These are phyloP conservation scores for Fusarium stilboides DNA, from an alignment of 2,329 filamentous ascomycete genomes.

Conservation along the genomic window DNA sequence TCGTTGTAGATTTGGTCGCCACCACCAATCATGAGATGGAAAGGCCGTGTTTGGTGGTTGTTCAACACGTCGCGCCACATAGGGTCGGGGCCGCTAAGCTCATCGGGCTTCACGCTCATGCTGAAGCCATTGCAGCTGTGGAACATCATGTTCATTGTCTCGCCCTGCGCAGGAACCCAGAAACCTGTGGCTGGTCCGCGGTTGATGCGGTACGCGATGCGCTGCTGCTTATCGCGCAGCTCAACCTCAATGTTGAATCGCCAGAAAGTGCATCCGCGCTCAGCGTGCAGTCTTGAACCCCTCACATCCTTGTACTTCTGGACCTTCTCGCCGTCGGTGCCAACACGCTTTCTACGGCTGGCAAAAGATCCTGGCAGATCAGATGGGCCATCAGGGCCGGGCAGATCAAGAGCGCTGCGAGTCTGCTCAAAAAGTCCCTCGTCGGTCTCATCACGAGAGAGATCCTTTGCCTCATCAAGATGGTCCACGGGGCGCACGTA, in stretches of 20 bases:
- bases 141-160: conserved; percentile 99
- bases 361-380: conserved; percentile 70
- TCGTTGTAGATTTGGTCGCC: conserved; percentile 99
- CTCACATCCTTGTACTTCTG: conserved; percentile 87
- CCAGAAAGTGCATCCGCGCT: conserved; percentile 95
- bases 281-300: conserved; percentile 85
- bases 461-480: conserved; percentile 81
- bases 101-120: conserved; percentile 80
- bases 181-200: conserved; percentile 89
- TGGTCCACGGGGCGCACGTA: conserved; percentile 93
- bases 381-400: conserved; percentile 57
- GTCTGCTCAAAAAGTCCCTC: conserved; percentile 84
- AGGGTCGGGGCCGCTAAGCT: conserved; percentile 92
- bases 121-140: conserved; percentile 98
- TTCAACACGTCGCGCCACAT: conserved; percentile 98
- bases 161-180: conserved; percentile 88
- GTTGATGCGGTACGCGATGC: conserved; percentile 97
- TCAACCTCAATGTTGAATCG: conserved; percentile 96
- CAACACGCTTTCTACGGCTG: conserved; percentile 66
- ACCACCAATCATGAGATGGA: conserved; percentile 98
- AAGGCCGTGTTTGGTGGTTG: conserved; percentile 89
- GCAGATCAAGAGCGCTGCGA: conserved; percentile 66
- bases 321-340: conserved; percentile 82
- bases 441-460: conserved; percentile 85
- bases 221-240: conserved; percentile 81